These are phyloP conservation scores for Sporothrix inflata DNA, from an alignment of 2,329 filamentous ascomycete species.

Conservation along the genomic window DNA sequence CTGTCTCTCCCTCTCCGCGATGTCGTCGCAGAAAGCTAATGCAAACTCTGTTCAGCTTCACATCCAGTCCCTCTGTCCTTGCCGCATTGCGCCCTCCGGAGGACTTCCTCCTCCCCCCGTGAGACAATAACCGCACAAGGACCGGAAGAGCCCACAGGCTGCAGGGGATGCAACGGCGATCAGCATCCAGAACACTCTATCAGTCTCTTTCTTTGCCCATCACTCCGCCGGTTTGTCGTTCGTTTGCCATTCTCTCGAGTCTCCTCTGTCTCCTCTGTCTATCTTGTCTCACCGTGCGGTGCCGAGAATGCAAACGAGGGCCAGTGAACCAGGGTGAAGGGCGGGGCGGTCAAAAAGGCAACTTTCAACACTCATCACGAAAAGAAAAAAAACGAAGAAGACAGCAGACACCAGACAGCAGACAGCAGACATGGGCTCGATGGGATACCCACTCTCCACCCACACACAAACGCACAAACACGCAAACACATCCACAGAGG, in stretches of 20 bases:
- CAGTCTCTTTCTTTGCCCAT: background rate
- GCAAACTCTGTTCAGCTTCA: background rate
- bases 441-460: background rate
- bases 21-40: background rate
- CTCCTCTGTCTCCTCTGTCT: background rate
- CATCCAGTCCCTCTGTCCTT: background rate
- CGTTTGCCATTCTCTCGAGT: background rate
- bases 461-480: constrained; percentile 2
- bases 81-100: background rate
- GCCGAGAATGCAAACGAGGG: constrained; percentile 17
- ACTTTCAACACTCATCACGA: background rate
- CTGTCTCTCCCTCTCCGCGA: background rate
- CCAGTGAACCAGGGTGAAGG: background rate
- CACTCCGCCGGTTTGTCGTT: background rate
- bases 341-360: background rate
- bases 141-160: background rate
- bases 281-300: constrained; percentile 1
- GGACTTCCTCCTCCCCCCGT: constrained; percentile 4
- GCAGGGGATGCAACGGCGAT: constrained; percentile 15
- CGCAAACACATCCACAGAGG: constrained; percentile 9
- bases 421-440: background rate
- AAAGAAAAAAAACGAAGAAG: too few relatives aligned
- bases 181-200: background rate
- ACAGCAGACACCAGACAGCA: background rate
- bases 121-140: background rate